Percentiles rank a stretch among this genome's conserved stretches.
Evolutionary conservation across 2,329 filamentous ascomycete genomes (phyloP).

Genomic region (Aaosphaeria arxii): DNA sequence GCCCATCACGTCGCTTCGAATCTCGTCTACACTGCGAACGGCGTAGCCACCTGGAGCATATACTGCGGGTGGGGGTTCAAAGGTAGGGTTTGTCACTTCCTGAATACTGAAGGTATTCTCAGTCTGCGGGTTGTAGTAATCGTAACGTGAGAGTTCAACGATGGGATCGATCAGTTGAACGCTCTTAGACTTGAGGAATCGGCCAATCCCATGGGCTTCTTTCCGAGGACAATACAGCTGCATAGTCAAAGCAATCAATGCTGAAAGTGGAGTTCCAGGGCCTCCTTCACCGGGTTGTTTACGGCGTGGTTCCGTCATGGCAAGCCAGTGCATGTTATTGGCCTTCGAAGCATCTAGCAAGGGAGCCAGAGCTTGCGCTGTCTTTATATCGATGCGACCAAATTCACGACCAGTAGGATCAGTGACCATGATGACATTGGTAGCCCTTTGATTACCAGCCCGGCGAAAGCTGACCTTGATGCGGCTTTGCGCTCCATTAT

Average conservation of each 20-base stretch:
- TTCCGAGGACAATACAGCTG: conserved; percentile 77
- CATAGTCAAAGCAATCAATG: conserved; percentile 57
- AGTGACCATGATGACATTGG: conserved; percentile 70
- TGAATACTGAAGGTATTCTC: conserved; percentile 9
- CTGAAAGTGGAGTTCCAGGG: conserved; percentile 16
- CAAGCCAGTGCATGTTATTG: conserved; percentile 66
- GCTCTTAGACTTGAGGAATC: conserved; percentile 62
- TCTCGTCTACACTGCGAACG: conserved; percentile 75
- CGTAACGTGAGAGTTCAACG: conserved; percentile 61
- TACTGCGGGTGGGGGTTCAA: conserved; percentile 6
- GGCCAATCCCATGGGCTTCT: conserved; percentile 64
- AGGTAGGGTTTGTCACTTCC: conserved; percentile 13
- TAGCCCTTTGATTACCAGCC: conserved; percentile 51
- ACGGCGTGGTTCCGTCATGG: conserved; percentile 66
- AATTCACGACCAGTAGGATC: conserved; percentile 72
- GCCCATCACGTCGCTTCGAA: conserved; percentile 76
- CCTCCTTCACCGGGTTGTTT: conserved; percentile 58
- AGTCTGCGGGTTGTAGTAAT: conserved; percentile 73
- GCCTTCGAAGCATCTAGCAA: conserved; percentile 64
- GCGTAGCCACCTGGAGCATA: conserved; percentile 21
- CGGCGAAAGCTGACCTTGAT: conserved; percentile 71
- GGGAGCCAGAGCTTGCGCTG: conserved; percentile 65
- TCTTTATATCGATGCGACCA: conserved; percentile 68
- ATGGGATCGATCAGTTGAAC: conserved; percentile 65
- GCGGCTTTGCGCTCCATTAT: conserved; percentile 58